Base-by-base conservation (phyloP, 73 alveolate species). In the Paramecium sexaurelia region DNA sequence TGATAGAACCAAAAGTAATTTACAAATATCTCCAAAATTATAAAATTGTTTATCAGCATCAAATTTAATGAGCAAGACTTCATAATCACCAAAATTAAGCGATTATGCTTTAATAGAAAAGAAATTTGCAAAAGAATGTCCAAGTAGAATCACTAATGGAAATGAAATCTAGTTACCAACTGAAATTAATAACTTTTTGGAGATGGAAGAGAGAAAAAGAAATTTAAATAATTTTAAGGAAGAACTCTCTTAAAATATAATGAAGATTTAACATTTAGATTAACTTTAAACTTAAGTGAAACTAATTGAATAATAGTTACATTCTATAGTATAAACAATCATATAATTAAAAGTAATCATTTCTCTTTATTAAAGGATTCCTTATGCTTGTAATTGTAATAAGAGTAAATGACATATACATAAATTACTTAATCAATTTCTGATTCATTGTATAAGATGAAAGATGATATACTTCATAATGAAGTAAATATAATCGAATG, bases 61-160 rank as follows among this genome's bases (percentile, higher is more conserved):
- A 3, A 61, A 61, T 61, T 32, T 61, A 32, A 61, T 61, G 39
- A 61, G 83, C 47, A 61, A 61, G 26, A 61, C 83, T 3, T 61
- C 83, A 2, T n/a, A 61, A 61, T 61, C 83, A 5, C 83, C 83
- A 24, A 61, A 61, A 11, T 61, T 61, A 24, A 61, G 83, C 26
- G 39, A 29, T 26, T 29, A 6, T 13, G 26, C 39, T 3, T 61
- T 27, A 17, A 51, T 51, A 0, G 67, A 51, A 17, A 51, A 51
- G 33, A 51, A 51, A 51, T 51, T 51, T 61, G 83, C 83, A 8
- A 61, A 61, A 61, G 83, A 61, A 61, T 61, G 83, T 61, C 83
- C 83, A 10, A 61, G 83, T 24, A 26, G 83, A n/a, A 61, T 61
- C 83, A 61, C 11, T 61, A 29, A 26, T 29, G 83, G 39, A 20